These are phyloP conservation scores for Blastobotrys ciferrii DNA, from an alignment of 1,139 yeast genomes.

Conservation along the genomic window DNA sequence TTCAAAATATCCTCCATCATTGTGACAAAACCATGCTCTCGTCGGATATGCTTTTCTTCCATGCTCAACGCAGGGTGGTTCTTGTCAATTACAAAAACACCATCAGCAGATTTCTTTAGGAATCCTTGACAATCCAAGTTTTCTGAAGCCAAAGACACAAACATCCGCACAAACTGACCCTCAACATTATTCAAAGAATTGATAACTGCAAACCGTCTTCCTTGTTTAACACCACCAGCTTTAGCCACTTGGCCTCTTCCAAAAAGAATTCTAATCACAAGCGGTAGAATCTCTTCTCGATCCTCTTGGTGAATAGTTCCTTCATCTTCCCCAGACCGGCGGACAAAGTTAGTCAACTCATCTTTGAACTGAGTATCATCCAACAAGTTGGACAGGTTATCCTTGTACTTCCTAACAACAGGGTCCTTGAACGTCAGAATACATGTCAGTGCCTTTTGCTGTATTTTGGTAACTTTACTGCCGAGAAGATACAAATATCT, in stretches of 20 bases:
- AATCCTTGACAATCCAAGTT: constrained; percentile 48
- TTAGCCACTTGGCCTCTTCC: constrained; percentile 70
- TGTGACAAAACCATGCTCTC: constrained; percentile 68
- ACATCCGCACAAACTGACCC: constrained; percentile 53
- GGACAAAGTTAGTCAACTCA: constrained; percentile 66
- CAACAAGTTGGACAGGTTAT: constrained; percentile 67
- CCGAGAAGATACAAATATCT: constrained; percentile 59
- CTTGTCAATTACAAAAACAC: constrained; percentile 17
- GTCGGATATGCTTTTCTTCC: constrained; percentile 39
- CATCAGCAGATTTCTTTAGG: constrained; percentile 31
- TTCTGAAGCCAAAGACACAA: constrained; percentile 61
- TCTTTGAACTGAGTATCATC: constrained; percentile 86
- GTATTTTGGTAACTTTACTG: constrained; percentile 61
- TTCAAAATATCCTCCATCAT: constrained; percentile 62
- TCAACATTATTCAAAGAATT: constrained; percentile 64
- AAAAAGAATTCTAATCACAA: constrained; percentile 73
- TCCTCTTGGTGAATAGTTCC: constrained; percentile 54
- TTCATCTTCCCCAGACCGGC: constrained; percentile 46
- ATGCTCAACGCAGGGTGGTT: constrained; percentile 22
- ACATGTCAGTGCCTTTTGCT: constrained; percentile 69
- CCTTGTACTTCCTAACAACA: constrained; percentile 63
- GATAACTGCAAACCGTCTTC: constrained; percentile 75
- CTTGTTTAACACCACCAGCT: constrained; percentile 57
- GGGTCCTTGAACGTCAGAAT: constrained; percentile 65
- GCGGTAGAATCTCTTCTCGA: constrained; percentile 58